Conservation (phyloP, 371 early-diverging fungal species). For the Mucor sp. region DNA sequence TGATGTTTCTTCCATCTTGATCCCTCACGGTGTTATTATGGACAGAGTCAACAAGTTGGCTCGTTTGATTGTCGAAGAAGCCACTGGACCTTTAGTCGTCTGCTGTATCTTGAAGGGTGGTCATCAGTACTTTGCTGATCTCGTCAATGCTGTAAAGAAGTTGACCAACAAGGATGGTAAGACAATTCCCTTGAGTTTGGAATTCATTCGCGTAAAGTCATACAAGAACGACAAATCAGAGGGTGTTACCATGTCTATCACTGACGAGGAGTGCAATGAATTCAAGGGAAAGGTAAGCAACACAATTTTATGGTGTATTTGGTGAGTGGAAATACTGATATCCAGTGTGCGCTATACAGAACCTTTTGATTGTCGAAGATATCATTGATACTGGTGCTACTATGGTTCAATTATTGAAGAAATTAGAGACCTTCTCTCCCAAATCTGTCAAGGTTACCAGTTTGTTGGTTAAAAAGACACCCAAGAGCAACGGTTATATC, state of each 20-base stretch:
- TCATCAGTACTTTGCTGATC: slow-evolving; percentile 88
- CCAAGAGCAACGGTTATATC: slow-evolving; percentile 82
- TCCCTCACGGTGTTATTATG: slow-evolving; percentile 93
- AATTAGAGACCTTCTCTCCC: slow-evolving; percentile 71
- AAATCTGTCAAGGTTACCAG: slow-evolving; percentile 84
- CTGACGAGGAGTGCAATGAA: slow-evolving; percentile 81
- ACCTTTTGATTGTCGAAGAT: slow-evolving; percentile 91
- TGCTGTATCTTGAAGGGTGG: slow-evolving; percentile 94
- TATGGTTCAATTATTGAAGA: slow-evolving; percentile 83
- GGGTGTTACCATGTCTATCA: slow-evolving; percentile 87
- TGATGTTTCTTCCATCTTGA: slow-evolving; percentile 82
- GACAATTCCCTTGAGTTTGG: slow-evolving; percentile 82
- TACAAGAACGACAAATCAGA: slow-evolving; percentile 84
- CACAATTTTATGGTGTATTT: too few relatives aligned
- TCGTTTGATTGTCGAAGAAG: slow-evolving; percentile 70
- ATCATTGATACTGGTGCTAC: slow-evolving; percentile 93
- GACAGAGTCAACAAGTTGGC: slow-evolving; percentile 88
- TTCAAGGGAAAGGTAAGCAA: slow-evolving; percentile 73
- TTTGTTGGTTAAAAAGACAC: slow-evolving; percentile 88
- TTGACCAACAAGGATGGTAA: slow-evolving; percentile 70
- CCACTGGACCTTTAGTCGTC: slow-evolving; percentile 75
- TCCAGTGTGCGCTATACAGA: slow-evolving; percentile 46
- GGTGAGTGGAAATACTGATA: not conserved
- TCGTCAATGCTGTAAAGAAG: slow-evolving; percentile 87
- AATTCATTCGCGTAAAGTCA: slow-evolving; percentile 91